Base-by-base conservation (phyloP, 176 grass and related monocot species). In the Triticum urartu region DNA sequence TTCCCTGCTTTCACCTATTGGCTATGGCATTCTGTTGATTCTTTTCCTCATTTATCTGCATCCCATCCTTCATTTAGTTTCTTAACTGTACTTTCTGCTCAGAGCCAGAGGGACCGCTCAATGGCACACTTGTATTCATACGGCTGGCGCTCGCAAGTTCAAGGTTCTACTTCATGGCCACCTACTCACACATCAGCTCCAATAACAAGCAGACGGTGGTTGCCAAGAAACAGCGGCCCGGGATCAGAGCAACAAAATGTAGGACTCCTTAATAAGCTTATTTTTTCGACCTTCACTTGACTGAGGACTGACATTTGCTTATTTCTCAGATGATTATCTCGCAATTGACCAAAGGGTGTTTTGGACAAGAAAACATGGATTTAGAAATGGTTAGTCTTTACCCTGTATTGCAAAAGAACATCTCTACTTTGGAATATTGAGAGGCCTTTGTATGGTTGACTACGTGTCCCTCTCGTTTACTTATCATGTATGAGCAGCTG, bases 251-350 rank as follows among this genome's bases (percentile, higher is more conserved):
- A 79, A 79, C 80, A 88, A 15, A 89, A 95, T 89, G 95, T 95
- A 62, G 79, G 68, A 87, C 25, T 81, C 83, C 64, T 73, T 43
- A 63, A 64, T 69, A 64, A 64, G 56, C 72, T 73, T 90, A 4
- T 84, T 68, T 71, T 43, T 78, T 78, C 18, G 40, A 38, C 11
- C 60, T 86, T 72, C 48, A 73, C 75, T 22, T 56, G 21, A 56
- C 17, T 71, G 9, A 84, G 82, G 22, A 38, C 83, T 83, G n/a
- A 87, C 17, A 56, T 87, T 90, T 48, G 66, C 52, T 59, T 25
- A 9, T 91, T 91, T 77, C 52, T 84, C 87, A 98, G 95, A 85
- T 81, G 74, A 63, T 94, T 77, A 94, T 97, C 65, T 82, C 87
- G 68, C 91, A 93, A 64, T 75, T 98, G 64, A 85, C 86, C 12